Evolutionary conservation across 2,329 filamentous ascomycete species (phyloP), one percentile per base, ranked within the genome.

Genomic region (Ilyonectria destructans): DNA sequence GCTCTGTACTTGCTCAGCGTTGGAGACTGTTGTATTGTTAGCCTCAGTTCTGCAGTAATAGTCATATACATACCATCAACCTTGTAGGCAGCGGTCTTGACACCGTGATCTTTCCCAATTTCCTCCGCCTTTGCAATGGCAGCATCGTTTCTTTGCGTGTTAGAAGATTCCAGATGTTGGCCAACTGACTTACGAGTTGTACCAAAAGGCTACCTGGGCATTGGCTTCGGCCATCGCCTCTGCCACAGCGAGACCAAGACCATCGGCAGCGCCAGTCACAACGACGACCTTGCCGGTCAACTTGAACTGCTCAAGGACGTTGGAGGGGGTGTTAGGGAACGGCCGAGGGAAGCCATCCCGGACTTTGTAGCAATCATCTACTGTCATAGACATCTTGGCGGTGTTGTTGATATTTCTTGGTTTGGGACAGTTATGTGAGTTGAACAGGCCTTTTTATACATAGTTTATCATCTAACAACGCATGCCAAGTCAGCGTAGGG

Each of bases 201-300:
- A 81, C 75, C 74, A 77, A 5, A 81, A 58, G 0, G 70, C 85
- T 23, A 86, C 81, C 51, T 82, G 57, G 1, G 78, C 84, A 0
- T 80, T 79, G 0, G 84, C 84, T 61, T 86, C 85, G 2, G 84
- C 84, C 76, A 85, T 82, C 1, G 80, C 83, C 62, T 86, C 82
- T 0, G 83, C 78, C 4, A 85, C 83, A 0, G 85, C 79, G 49
- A 78, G 75, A 0, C 85, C 85, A 46, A 86, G 82, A 0, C 85
- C 85, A 46, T 85, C 84, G 0, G 83, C 80, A 1, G 84, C 84
- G 5, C 85, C 85, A 0, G 78, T 86, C 1, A 86, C 76, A n/a
- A 82, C 80, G 0, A 82, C 80, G 62, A 82, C 80, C 63, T 80
- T 85, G 9, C 80, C 83, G 6, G 72, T 78, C 72, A 86, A 75